Evolutionary conservation across 129 eudicot genomes (phyloP).

Genomic region (Lactuca sativa): DNA sequence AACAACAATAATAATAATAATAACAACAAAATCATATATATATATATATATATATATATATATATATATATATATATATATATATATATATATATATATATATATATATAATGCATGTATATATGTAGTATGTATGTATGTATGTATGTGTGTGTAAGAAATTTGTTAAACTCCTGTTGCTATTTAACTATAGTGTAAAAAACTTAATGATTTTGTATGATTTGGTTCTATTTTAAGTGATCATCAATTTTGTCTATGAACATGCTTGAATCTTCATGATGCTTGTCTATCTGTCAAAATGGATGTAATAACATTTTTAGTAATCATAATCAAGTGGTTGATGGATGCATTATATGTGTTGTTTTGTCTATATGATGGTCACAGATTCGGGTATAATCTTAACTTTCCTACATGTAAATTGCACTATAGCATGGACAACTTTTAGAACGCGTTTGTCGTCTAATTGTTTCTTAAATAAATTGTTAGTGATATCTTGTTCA

Average conservation of each 20-base stretch:
- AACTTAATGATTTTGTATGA: constrained; percentile 12
- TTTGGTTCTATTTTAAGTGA: constrained; percentile 15
- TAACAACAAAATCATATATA: neutral
- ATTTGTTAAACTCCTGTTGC: constrained; percentile 5
- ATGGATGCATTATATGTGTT: constrained; percentile 10
- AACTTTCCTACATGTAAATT: neutral
- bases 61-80: neutral
- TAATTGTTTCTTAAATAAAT: neutral
- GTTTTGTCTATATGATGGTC: constrained; percentile 13
- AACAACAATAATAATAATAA: too few species aligned
- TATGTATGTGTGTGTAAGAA: neutral
- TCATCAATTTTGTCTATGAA: constrained; percentile 1
- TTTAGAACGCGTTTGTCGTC: constrained; percentile 7
- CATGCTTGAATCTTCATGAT: constrained; percentile 7
- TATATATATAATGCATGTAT: neutral
- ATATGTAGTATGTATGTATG: neutral
- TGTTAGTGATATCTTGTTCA: neutral
- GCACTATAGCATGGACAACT: neutral
- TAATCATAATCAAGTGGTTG: constrained; percentile 10
- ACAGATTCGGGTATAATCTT: neutral
- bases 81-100: neutral
- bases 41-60: neutral
- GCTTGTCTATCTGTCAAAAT: neutral
- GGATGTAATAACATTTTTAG: constrained; percentile 15
- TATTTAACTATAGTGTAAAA: neutral